Conservation (phyloP, 768 basidiomycete species). For the Calocera cornea region DNA sequence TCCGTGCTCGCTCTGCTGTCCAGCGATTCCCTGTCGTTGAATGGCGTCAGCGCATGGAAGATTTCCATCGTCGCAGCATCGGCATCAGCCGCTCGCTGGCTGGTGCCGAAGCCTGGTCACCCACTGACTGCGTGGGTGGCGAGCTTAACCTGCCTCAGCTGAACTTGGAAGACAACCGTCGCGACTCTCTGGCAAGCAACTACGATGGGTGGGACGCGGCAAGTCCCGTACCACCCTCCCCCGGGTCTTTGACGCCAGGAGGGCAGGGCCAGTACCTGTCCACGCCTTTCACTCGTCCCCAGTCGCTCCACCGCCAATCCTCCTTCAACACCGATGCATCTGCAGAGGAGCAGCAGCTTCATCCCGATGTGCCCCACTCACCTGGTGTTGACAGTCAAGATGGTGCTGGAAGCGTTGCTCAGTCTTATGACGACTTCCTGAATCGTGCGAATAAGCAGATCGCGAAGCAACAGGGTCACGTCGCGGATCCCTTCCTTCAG, state of each 20-base stretch:
- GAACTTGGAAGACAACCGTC: not conserved
- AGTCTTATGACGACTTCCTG: conserved; percentile 56
- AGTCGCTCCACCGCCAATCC: conserved; percentile 17
- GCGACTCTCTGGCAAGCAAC: not conserved
- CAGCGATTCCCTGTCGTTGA: conserved; percentile 97
- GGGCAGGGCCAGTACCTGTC: not conserved
- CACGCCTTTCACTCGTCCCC: not conserved
- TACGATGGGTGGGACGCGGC: not conserved
- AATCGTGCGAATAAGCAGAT: conserved; percentile 76
- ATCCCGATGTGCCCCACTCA: conserved; percentile 18
- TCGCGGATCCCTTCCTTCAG: conserved; percentile 69
- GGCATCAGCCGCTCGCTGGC: conserved; percentile 52
- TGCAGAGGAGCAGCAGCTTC: conserved; percentile 37
- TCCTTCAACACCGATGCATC: conserved; percentile 36
- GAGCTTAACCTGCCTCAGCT: not conserved
- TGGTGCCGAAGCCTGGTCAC: conserved; percentile 62
- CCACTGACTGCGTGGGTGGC: conserved; percentile 10
- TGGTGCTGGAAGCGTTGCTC: conserved; percentile 16
- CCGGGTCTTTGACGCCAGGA: not conserved
- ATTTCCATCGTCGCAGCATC: conserved; percentile 84
- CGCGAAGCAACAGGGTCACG: conserved; percentile 60
- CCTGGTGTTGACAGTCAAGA: conserved; percentile 21
- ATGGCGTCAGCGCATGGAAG: conserved; percentile 92
- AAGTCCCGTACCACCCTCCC: conserved; percentile 3
- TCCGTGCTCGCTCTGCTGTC: conserved; percentile 84